Base-by-base conservation (phyloP, 2,329 filamentous ascomycete genomes). In the Aspergillus flavus region DNA sequence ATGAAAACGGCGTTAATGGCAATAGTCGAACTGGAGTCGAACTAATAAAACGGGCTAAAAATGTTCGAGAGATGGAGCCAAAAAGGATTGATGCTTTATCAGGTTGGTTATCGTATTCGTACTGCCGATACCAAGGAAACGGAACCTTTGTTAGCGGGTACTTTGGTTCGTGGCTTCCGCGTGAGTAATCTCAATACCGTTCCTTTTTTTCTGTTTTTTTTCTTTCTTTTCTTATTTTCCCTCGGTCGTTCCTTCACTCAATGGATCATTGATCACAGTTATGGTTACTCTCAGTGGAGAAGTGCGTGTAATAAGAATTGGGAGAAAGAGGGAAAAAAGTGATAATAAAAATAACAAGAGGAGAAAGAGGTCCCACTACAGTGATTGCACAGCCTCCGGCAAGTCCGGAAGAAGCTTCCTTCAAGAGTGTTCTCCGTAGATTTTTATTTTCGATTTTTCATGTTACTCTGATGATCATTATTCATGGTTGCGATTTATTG, bases 381-480 rank as follows among this genome's bases (percentile, higher is more conserved):
- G 39, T 41, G 19, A n/a, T 64, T 65, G 60, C 68, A 70, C 67
- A 69, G 68, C 68, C 68, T 65, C 63, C 63, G 63, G 63, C 45
- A 57, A 43, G 28, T 12, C 64, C 66, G 64, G 63, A 61, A 58
- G 59, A 54, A 54, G 43, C 50, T 63, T 58, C 50, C 59, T 60
- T 28, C 32, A 56, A 16, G n/a, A 36, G 39, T n/a, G 39, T 19
- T n/a, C 39, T 41, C 39, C 7, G 39, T 41, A 2, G 6, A 9
- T 10, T 41, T n/a, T 9, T 41, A n/a, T n/a, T n/a, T n/a, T 9
- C 3, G 10, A 21, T 46, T 30, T 58, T 58, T 50, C 46, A 46
- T 52, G 23, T 48, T 32, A 36, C 48, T 56, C 46, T 50, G n/a
- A 30, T 53, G 21, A 19, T 28, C 21, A 19, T 28, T 21, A 28